Conservation (phyloP, 2,329 filamentous ascomycete species). For the Tolypocladium guangdongense region DNA sequence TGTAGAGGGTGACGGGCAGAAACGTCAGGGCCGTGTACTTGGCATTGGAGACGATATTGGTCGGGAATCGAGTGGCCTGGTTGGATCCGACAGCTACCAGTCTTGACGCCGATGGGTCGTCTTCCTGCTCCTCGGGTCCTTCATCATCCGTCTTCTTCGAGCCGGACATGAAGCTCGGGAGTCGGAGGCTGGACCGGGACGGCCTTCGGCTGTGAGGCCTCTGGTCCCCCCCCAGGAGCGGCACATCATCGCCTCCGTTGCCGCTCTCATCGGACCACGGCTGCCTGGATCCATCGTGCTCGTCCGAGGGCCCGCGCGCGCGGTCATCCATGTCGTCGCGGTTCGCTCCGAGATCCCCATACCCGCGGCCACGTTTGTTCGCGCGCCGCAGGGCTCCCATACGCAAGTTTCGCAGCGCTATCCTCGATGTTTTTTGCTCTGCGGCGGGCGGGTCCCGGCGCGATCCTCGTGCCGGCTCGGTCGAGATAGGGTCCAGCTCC, state of each 20-base stretch:
- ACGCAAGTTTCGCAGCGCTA: constrained; percentile 61
- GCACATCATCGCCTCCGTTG: constrained; percentile 57
- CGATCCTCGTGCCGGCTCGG: constrained; percentile 20
- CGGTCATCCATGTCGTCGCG: constrained; percentile 54
- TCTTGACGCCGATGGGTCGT: constrained; percentile 60
- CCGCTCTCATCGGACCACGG: constrained; percentile 50
- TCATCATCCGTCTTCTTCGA: constrained; percentile 21
- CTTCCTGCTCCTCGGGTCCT: constrained; percentile 39
- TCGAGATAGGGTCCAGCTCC: constrained; percentile 61
- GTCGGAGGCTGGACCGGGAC: constrained; percentile 41
- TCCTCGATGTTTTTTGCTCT: constrained; percentile 42
- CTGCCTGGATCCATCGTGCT: constrained; percentile 42
- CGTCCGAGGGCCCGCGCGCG: constrained; percentile 53
- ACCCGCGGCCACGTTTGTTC: constrained; percentile 42
- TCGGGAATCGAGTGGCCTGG: constrained; percentile 69
- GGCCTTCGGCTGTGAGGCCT: constrained; percentile 15
- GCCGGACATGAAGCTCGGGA: constrained; percentile 57
- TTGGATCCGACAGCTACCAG: constrained; percentile 63
- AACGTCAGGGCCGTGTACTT: constrained; percentile 97
- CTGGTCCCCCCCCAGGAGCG: constrained; percentile 46
- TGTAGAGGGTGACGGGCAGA: constrained; percentile 87
- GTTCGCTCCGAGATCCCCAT: constrained; percentile 49
- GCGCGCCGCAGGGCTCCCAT: constrained; percentile 52
- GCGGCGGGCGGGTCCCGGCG: constrained; percentile 15
- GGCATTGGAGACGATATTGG: constrained; percentile 88